These are phyloP conservation scores for Zoysia japonica DNA, from an alignment of 176 grass and related monocot genomes.

Conservation along the genomic window DNA sequence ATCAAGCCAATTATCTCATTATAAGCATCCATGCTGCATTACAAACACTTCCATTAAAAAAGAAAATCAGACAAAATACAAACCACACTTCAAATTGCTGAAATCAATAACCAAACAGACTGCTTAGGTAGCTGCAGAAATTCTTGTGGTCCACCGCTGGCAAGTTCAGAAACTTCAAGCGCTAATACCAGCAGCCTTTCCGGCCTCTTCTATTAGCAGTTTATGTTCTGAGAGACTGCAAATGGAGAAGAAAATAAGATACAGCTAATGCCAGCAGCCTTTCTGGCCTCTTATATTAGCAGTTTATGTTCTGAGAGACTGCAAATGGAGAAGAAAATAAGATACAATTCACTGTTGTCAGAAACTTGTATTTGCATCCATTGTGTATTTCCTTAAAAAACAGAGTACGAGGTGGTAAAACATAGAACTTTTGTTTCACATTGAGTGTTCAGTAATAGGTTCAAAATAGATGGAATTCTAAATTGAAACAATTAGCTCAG, in stretches of 20 bases:
- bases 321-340: conserved; percentile 32
- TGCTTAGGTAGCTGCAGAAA: conserved; percentile 10
- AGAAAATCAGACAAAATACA: neutral
- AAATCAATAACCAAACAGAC: conserved; percentile 24
- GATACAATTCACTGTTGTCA: neutral
- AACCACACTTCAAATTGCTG: neutral
- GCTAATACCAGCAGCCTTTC: neutral
- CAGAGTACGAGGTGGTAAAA: neutral
- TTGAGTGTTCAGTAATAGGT: conserved; percentile 9
- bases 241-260: conserved; percentile 16
- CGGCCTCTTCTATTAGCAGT: neutral
- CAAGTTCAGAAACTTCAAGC: neutral
- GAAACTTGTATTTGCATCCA: neutral
- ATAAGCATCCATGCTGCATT: neutral
- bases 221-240: conserved; percentile 27
- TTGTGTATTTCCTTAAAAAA: neutral
- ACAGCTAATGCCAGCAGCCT: neutral
- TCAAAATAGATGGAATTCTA: neutral
- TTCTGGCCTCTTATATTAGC: neutral
- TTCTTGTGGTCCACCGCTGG: neutral
- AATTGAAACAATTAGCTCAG: too few relatives aligned
- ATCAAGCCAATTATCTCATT: neutral
- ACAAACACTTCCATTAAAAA: neutral
- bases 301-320: conserved; percentile 10
- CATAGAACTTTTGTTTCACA: conserved; percentile 4